Evolutionary conservation across 768 basidiomycete genomes (phyloP).

Genomic region (Cystofilobasidium ferigula): DNA sequence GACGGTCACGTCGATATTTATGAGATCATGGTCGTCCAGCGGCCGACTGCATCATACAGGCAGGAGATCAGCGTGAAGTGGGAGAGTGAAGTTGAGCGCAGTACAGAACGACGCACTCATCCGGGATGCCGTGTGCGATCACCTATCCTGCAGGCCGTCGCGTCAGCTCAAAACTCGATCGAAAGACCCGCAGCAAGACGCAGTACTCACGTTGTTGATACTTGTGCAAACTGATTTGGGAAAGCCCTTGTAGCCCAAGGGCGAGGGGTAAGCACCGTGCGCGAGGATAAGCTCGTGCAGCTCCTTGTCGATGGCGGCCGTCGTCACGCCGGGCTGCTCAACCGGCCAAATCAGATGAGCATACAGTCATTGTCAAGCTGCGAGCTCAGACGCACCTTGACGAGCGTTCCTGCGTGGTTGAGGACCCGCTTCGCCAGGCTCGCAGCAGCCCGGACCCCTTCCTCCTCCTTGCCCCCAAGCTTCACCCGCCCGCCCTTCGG

Average conservation of each 20-base stretch:
- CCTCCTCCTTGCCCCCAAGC: slow-evolving; percentile 50
- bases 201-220: slow-evolving; percentile 69
- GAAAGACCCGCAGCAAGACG: neutral
- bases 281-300: slow-evolving; percentile 62
- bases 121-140: slow-evolving; percentile 62
- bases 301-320: slow-evolving; percentile 58
- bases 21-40: slow-evolving; percentile 68
- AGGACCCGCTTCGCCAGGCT: slow-evolving; percentile 50
- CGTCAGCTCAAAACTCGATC: no score
- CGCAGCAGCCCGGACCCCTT: slow-evolving; percentile 47
- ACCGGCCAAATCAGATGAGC: neutral
- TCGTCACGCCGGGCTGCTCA: slow-evolving; percentile 44
- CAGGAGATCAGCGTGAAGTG: slow-evolving; percentile 6
- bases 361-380: no score
- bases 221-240: slow-evolving; percentile 75
- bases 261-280: slow-evolving; percentile 72
- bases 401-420: slow-evolving; percentile 51
- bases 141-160: slow-evolving; percentile 14
- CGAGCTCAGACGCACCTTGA: slow-evolving; percentile 31
- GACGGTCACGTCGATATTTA: slow-evolving; percentile 80
- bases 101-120: slow-evolving; percentile 51
- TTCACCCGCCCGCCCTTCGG: slow-evolving; percentile 40
- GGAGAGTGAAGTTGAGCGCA: neutral
- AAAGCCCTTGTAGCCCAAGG: slow-evolving; percentile 62
- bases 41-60: slow-evolving; percentile 50